Conservation (phyloP, 768 basidiomycete species). For the Lentinula aciculospora region DNA sequence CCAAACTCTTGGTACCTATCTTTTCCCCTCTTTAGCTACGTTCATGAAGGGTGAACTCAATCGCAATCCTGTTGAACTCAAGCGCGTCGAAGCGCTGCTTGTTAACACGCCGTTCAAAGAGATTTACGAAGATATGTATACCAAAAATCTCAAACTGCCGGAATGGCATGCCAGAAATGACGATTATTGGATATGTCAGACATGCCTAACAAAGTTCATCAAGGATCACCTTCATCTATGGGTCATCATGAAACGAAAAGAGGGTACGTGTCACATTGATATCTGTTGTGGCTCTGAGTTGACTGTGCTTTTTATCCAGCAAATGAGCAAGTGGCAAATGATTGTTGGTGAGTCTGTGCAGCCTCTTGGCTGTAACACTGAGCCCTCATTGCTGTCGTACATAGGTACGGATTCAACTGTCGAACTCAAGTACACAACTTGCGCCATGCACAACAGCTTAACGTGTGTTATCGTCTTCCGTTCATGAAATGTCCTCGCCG, state of each 20-base stretch:
- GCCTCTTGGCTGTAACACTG: neutral
- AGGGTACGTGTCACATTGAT: conserved; percentile 2
- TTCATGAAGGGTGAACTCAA: neutral
- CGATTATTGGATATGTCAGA: conserved; percentile 9
- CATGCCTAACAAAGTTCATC: conserved; percentile 8
- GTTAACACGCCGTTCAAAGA: conserved; percentile 4
- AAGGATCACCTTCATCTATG: conserved; percentile 12
- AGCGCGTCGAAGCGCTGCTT: neutral
- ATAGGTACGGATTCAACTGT: conserved; percentile 31
- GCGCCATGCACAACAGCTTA: conserved; percentile 20
- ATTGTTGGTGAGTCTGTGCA: conserved; percentile 24
- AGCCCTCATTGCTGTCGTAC: neutral
- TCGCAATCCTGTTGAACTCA: neutral
- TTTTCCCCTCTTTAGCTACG: neutral
- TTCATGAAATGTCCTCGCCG: too few species aligned
- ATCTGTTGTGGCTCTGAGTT: neutral
- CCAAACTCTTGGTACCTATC: neutral
- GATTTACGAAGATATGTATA: conserved; percentile 1
- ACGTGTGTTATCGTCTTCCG: too few species aligned
- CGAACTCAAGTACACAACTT: conserved; percentile 24
- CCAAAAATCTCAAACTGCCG: conserved; percentile 6
- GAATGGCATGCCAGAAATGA: conserved; percentile 6
- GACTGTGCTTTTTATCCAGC: conserved; percentile 6
- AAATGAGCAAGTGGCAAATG: conserved; percentile 13
- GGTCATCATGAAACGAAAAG: conserved; percentile 7